Percentiles rank a stretch among this genome's conserved stretches.
Conservation (phyloP, 805 yeast genomes). For the Saccharomycopsis selenospora region DNA sequence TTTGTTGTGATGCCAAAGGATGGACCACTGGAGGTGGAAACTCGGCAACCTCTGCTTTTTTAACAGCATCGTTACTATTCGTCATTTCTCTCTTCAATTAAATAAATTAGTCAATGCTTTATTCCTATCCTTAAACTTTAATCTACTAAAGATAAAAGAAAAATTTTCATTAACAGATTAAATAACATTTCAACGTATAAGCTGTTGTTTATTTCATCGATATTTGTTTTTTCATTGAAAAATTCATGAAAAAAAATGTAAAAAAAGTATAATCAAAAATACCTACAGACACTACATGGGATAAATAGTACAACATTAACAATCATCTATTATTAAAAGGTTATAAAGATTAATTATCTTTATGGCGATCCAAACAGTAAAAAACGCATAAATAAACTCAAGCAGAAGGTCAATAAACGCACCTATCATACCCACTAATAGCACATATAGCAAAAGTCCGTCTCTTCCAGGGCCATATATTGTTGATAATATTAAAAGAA, state of each 20-base stretch:
- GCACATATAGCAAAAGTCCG: not conserved
- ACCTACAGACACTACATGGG: too few relatives aligned
- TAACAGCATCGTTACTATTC: not conserved
- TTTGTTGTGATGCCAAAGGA: constrained; percentile 5
- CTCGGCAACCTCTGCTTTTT: not conserved
- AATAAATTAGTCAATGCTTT: too few relatives aligned
- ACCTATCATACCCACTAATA: not conserved
- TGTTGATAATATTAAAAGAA: not conserved
- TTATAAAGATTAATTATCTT: not conserved
- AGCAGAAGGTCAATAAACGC: not conserved
- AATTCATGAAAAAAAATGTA: too few relatives aligned
- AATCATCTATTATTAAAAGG: not conserved
- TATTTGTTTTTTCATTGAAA: not conserved
- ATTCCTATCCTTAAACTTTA: too few relatives aligned
- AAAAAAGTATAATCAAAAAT: too few relatives aligned
- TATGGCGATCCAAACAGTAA: not conserved
- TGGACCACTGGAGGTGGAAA: constrained; percentile 11
- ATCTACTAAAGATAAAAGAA: too few relatives aligned
- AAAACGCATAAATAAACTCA: not conserved
- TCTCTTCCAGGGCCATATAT: not conserved
- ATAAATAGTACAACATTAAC: not conserved
- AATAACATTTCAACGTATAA: not conserved
- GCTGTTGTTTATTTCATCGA: not conserved
- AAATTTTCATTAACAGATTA: not conserved
- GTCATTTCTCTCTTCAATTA: too few relatives aligned